Percentiles rank a stretch among this genome's conserved stretches.
These are phyloP conservation scores for Fusarium cicatricum DNA, from an alignment of 2,329 filamentous ascomycete genomes.

Conservation along the genomic window DNA sequence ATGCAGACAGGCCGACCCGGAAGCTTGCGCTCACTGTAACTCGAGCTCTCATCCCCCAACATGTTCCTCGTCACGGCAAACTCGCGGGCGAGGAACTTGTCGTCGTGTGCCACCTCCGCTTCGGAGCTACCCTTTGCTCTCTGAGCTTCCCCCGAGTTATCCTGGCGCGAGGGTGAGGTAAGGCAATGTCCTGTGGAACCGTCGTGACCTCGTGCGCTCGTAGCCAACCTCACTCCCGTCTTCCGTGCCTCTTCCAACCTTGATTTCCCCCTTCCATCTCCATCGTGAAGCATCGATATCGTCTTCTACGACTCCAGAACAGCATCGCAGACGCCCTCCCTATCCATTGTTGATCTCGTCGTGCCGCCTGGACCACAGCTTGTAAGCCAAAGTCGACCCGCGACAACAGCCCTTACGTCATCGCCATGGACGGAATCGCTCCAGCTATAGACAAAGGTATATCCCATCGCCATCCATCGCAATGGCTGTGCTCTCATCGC, in stretches of 20 bases:
- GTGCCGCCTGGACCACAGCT: conserved; percentile 17
- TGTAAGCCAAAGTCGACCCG: conserved; percentile 28
- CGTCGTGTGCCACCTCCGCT: conserved; percentile 35
- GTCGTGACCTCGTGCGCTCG: conserved; percentile 43
- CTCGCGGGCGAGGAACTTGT: conserved; percentile 37
- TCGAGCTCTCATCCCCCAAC: conserved; percentile 24
- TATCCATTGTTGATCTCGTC: conserved; percentile 11
- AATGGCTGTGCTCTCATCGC: conserved; percentile 11
- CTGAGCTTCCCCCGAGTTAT: conserved; percentile 6
- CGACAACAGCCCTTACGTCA: conserved; percentile 44
- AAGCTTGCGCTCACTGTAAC: not conserved
- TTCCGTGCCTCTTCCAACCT: conserved; percentile 33
- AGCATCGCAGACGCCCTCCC: conserved; percentile 14
- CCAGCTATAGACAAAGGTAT: conserved; percentile 50
- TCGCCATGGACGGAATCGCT: conserved; percentile 47
- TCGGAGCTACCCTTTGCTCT: conserved; percentile 32
- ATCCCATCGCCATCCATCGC: conserved; percentile 26
- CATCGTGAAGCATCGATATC: conserved; percentile 23
- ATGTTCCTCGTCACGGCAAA: conserved; percentile 38
- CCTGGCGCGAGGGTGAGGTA: conserved; percentile 14
- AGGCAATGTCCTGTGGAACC: conserved; percentile 38
- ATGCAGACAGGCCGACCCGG: conserved; percentile 27
- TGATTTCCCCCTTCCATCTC: conserved; percentile 28
- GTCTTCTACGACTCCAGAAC: conserved; percentile 10
- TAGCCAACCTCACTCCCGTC: conserved; percentile 38